These are phyloP conservation scores for Metarhizium brunneum DNA, from an alignment of 2,329 filamentous ascomycete species.

Conservation along the genomic window DNA sequence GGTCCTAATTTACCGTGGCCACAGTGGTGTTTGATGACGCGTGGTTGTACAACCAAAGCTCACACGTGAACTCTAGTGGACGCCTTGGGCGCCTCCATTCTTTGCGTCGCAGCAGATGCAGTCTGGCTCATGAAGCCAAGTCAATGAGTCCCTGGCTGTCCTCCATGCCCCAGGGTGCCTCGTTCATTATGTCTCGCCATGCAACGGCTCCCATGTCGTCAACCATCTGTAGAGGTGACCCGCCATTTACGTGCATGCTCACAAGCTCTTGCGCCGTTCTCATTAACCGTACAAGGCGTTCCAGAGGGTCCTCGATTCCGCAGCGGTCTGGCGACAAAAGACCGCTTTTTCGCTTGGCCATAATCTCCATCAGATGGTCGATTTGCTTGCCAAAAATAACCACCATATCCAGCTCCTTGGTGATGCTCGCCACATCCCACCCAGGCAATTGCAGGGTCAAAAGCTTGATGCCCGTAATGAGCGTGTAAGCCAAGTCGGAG, in stretches of 20 bases:
- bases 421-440: slow-evolving; percentile 32
- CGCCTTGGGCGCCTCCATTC: neutral
- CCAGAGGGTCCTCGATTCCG: slow-evolving; percentile 20
- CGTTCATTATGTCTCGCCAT: slow-evolving; percentile 11
- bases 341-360: slow-evolving; percentile 19
- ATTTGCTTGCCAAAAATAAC: slow-evolving; percentile 18
- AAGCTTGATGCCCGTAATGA: slow-evolving; percentile 38
- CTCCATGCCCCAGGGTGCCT: slow-evolving; percentile 5
- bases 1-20: neutral
- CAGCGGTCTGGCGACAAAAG: slow-evolving; percentile 10
- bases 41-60: neutral
- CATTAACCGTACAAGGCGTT: slow-evolving; percentile 21
- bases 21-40: neutral
- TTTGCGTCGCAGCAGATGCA: neutral
- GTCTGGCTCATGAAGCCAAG: neutral
- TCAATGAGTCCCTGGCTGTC: slow-evolving; percentile 1
- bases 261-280: slow-evolving; percentile 21
- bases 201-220: slow-evolving; percentile 11
- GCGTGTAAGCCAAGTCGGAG: slow-evolving; percentile 37
- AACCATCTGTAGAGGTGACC: slow-evolving; percentile 14
- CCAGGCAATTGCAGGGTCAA: slow-evolving; percentile 34
- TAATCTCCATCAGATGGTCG: slow-evolving; percentile 19
- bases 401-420: slow-evolving; percentile 20
- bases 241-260: slow-evolving; percentile 17
- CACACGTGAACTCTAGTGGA: neutral